phyloP scores from a whole-genome alignment of 2,329 filamentous ascomycete species.

The Pestalotiopsis fici region DNA sequence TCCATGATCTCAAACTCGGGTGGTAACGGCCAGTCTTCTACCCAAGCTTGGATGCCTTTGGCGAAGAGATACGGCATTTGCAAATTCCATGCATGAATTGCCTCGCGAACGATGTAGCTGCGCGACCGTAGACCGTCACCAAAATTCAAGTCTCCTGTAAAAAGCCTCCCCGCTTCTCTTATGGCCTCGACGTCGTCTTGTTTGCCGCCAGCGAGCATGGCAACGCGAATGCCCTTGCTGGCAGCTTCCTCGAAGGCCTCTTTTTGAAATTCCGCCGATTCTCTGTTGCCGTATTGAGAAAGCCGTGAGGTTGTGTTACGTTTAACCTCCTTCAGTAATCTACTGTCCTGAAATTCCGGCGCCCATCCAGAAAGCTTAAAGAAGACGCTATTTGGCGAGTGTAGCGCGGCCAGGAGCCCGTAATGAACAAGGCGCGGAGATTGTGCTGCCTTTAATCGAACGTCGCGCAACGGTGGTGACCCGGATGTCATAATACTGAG shows the following conservation, averaged over 20 bases:
- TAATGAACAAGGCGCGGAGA: conserved; percentile 27
- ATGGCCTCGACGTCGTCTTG: conserved; percentile 33
- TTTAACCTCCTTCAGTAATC: conserved; percentile 33
- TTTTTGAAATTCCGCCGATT: conserved; percentile 23
- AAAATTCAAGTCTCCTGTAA: conserved; percentile 18
- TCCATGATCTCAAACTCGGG: conserved; percentile 17
- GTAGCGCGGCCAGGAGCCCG: conserved; percentile 22
- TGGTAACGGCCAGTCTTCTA: conserved; percentile 27
- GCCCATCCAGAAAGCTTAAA: conserved; percentile 26
- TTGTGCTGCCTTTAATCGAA: not conserved
- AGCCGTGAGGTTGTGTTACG: conserved; percentile 30
- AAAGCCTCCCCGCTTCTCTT: conserved; percentile 26
- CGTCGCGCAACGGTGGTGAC: not conserved
- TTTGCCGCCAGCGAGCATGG: conserved; percentile 30
- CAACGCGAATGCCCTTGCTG: conserved; percentile 24
- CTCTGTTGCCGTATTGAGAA: conserved; percentile 11
- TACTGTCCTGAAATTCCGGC: conserved; percentile 27
- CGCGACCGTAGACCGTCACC: conserved; percentile 24
- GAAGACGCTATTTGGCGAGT: conserved; percentile 26
- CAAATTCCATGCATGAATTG: conserved; percentile 41
- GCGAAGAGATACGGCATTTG: conserved; percentile 41
- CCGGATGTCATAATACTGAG: conserved; percentile 27
- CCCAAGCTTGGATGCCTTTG: conserved; percentile 35
- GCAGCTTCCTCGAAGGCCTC: conserved; percentile 27
- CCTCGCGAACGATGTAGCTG: conserved; percentile 33